These are phyloP conservation scores for Aaosphaeria arxii DNA, from an alignment of 2,329 filamentous ascomycete species.

Conservation along the genomic window DNA sequence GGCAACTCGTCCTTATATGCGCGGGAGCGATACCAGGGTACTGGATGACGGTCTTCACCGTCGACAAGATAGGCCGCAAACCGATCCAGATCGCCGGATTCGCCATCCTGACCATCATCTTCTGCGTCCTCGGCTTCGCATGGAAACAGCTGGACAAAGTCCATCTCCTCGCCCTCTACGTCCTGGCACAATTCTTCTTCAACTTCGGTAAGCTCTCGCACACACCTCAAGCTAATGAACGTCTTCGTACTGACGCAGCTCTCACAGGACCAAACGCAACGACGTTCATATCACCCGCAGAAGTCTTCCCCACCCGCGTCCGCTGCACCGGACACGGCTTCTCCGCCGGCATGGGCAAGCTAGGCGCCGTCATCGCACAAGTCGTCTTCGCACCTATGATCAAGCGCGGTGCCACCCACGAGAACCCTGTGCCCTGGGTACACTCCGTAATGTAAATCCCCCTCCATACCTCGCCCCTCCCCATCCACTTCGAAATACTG, in stretches of 20 bases:
- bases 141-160: slow-evolving; percentile 15
- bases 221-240: neutral
- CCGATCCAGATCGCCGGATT: slow-evolving; percentile 13
- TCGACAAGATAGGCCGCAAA: slow-evolving; percentile 63
- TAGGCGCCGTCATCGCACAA: slow-evolving; percentile 45
- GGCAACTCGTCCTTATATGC: slow-evolving; percentile 73
- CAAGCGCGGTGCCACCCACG: slow-evolving; percentile 46
- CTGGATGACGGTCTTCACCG: slow-evolving; percentile 53
- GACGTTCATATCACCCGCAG: slow-evolving; percentile 46
- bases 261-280: slow-evolving; percentile 34
- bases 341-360: slow-evolving; percentile 42
- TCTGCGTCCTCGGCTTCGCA: slow-evolving; percentile 11
- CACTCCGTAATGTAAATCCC: slow-evolving; percentile 59
- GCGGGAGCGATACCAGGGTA: slow-evolving; percentile 75
- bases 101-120: slow-evolving; percentile 11
- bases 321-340: slow-evolving; percentile 44
- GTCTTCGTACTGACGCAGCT: neutral
- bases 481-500: neutral
- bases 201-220: slow-evolving; percentile 28
- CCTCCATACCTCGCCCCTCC: too few relatives aligned
- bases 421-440: slow-evolving; percentile 57
- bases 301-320: slow-evolving; percentile 46
- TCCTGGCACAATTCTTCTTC: slow-evolving; percentile 46
- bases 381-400: slow-evolving; percentile 42
- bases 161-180: slow-evolving; percentile 41